Conservation (phyloP, 306 rosid genomes). For the Trifolium repens region DNA sequence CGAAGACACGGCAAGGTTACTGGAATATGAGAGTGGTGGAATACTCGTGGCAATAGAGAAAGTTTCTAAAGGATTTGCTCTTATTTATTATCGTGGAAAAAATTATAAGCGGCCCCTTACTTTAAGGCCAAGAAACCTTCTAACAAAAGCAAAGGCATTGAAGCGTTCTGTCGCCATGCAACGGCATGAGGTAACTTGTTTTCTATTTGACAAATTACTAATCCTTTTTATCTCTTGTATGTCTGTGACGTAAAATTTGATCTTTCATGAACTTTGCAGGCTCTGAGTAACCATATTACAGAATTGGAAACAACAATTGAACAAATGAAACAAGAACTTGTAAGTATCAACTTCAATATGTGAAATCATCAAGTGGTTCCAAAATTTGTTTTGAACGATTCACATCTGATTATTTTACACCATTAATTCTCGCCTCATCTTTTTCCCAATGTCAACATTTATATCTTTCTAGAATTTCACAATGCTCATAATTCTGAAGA, state of each 20-base stretch:
- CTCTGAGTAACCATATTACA: slow-evolving; percentile 90
- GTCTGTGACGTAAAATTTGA: slow-evolving; percentile 39
- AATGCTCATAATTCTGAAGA: slow-evolving; percentile 5
- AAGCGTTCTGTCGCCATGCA: slow-evolving; percentile 95
- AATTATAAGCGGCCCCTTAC: slow-evolving; percentile 88
- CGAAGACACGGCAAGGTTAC: slow-evolving; percentile 95
- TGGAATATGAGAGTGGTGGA: slow-evolving; percentile 96
- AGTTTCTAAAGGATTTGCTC: slow-evolving; percentile 82
- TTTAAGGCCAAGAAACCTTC: slow-evolving; percentile 90
- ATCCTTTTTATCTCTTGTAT: slow-evolving; percentile 34
- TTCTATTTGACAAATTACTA: slow-evolving; percentile 8
- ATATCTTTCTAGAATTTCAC: background rate
- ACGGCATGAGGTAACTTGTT: slow-evolving; percentile 84
- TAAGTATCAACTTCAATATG: slow-evolving; percentile 51
- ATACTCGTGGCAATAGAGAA: slow-evolving; percentile 92
- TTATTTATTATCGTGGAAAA: slow-evolving; percentile 97
- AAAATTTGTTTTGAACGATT: slow-evolving; percentile 19
- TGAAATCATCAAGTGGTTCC: slow-evolving; percentile 3
- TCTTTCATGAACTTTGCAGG: slow-evolving; percentile 64
- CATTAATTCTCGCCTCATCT: background rate
- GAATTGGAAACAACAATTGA: slow-evolving; percentile 78
- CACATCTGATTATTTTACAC: slow-evolving; percentile 12
- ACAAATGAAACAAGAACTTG: slow-evolving; percentile 76
- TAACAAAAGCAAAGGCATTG: slow-evolving; percentile 93
- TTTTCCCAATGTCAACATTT: background rate